Base-by-base conservation (phyloP, 129 eudicot species). In the Calendula officinalis region DNA sequence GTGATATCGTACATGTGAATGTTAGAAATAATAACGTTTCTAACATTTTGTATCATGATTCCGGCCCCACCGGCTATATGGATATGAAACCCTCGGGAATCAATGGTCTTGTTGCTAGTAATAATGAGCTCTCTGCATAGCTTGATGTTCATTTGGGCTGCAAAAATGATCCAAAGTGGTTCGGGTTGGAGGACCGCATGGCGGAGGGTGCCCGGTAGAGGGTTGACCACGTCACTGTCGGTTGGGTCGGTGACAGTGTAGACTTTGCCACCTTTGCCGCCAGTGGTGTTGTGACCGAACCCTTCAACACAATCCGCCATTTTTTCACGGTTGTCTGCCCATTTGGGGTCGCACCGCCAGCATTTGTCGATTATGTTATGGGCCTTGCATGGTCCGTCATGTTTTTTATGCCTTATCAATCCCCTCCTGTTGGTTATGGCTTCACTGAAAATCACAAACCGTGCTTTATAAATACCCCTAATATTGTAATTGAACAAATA, bases 91-190 rank as follows among this genome's bases (percentile, higher is more conserved):
- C 97, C 97, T 12, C 97, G 89, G 0, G 66, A 92, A 34, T 90
- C 97, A 43, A 90, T 84, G 8, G 95, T 90, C 78, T 90, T 90
- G 67, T 86, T 72, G 43, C 95, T 36, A 39, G 72, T 39, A 67
- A 90, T 69, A 15, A 90, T 77, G 64, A 90, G 72, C 72, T 90
- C 95, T 12, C 75, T 75, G 12, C 32, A 45, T 4, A 90, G 79
- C 62, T 50, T 77, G 32, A 90, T 86, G 42, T 12, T 16, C 95
- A 86, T 90, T 63, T 45, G 55, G 7, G 10, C 11, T 0, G 47
- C 27, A 68, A 90, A 90, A 6, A 75, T 74, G 71, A 90, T 90
- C 97, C 97, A 90, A 49, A 86, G 51, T 1, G 97, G 97, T 42
- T 73, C 71, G 14, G 66, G 75, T 43, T 79, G 97, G 80, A 86